Conservation (phyloP, 345 rosid species). For the Salix dunnii region DNA sequence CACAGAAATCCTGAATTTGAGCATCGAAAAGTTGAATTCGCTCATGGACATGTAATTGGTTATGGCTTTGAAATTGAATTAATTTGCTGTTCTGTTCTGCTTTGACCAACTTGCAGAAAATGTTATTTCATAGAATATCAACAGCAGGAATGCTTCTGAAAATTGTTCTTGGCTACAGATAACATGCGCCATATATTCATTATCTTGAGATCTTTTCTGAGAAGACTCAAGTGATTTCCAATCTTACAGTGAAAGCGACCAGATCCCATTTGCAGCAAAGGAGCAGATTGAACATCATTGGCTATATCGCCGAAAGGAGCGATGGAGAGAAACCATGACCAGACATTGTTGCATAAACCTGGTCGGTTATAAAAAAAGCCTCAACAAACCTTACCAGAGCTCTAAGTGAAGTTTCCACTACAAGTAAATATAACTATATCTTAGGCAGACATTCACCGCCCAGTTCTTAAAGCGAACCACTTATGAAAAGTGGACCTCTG, state of each 20-base stretch:
- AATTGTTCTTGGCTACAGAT: neutral
- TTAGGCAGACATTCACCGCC: neutral
- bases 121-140: neutral
- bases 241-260: constrained; percentile 7
- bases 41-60: neutral
- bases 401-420: constrained; percentile 1
- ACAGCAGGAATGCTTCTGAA: neutral
- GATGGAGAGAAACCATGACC: neutral
- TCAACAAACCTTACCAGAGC: neutral
- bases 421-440: neutral
- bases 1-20: neutral
- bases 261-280: neutral
- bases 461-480: neutral
- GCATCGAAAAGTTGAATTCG: neutral
- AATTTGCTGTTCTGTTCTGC: neutral
- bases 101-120: neutral
- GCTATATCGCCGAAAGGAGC: constrained; percentile 19
- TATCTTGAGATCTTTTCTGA: neutral
- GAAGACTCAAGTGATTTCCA: neutral
- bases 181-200: too few species aligned
- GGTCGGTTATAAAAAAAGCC: constrained; percentile 15
- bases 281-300: constrained; percentile 4
- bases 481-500: neutral
- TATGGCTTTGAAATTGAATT: neutral
- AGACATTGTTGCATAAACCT: neutral